A percentile compares a stretch with the other conserved stretches of the same genome.
phyloP scores from a whole-genome alignment of 805 yeast species.

The Candida peoriensis region DNA sequence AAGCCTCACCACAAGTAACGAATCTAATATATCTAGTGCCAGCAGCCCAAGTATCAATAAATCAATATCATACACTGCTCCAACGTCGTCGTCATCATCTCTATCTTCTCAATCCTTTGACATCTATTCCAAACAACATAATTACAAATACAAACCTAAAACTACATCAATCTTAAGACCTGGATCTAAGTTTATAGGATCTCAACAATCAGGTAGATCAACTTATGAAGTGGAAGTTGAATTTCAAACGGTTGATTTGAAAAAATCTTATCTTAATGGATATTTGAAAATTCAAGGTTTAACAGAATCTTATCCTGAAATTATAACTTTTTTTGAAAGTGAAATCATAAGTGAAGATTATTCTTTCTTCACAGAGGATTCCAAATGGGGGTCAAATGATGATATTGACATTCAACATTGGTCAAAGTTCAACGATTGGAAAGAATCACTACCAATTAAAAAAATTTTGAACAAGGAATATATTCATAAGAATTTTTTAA shows the following conservation, averaged over 20 bases:
- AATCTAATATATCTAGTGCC: no score
- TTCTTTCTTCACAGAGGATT: constrained; percentile 35
- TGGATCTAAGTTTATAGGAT: constrained; percentile 58
- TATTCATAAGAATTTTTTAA: constrained; percentile 25
- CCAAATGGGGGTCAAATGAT: constrained; percentile 53
- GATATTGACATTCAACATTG: constrained; percentile 62
- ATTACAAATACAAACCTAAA: constrained; percentile 10
- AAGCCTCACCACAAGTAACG: background rate
- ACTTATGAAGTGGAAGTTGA: constrained; percentile 66
- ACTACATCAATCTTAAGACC: constrained; percentile 48
- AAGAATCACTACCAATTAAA: constrained; percentile 18
- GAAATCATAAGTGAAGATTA: constrained; percentile 53
- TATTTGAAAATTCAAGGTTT: constrained; percentile 64
- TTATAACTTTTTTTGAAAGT: constrained; percentile 70
- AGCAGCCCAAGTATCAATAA: no score
- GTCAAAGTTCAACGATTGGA: constrained; percentile 51
- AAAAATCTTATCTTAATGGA: constrained; percentile 47
- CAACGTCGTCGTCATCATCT: background rate
- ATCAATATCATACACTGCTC: background rate
- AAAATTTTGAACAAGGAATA: constrained; percentile 15
- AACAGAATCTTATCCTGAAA: constrained; percentile 61
- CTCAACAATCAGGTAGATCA: constrained; percentile 63
- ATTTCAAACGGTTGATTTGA: constrained; percentile 62
- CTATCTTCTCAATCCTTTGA: background rate
- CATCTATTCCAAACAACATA: background rate